A percentile compares a stretch with the other conserved stretches of the same genome.
phyloP scores from a whole-genome alignment of 2,329 filamentous ascomycete genomes.

The Epicoccum nigrum region DNA sequence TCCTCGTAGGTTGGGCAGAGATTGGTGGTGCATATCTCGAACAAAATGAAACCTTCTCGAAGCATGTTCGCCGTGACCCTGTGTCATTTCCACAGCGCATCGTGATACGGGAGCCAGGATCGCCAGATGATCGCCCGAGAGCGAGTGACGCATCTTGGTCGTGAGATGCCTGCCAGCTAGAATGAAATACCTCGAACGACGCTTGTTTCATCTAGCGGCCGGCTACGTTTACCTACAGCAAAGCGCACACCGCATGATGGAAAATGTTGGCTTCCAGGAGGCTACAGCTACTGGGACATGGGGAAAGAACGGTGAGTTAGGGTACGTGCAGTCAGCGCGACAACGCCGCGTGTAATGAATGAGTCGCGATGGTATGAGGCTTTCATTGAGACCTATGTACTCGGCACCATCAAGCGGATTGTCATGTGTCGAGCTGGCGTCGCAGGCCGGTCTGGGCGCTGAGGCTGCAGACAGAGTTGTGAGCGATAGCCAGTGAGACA shows the following conservation, averaged over 20 bases:
- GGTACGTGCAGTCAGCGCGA: constrained; percentile 7
- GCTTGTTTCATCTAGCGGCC: constrained; percentile 42
- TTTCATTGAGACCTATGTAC: background rate
- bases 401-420: constrained; percentile 2
- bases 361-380: too few species aligned
- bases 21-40: constrained; percentile 17
- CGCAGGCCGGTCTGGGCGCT: constrained; percentile 13
- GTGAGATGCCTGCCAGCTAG: constrained; percentile 10
- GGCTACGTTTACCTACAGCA: constrained; percentile 18
- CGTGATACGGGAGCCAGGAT: constrained; percentile 27
- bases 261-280: constrained; percentile 17
- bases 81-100: constrained; percentile 27
- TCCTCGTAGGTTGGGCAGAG: background rate
- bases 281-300: constrained; percentile 22
- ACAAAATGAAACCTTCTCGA: constrained; percentile 40
- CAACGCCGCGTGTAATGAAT: background rate
- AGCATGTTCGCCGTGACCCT: constrained; percentile 35
- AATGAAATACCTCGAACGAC: constrained; percentile 28
- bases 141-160: constrained; percentile 36
- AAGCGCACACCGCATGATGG: constrained; percentile 8
- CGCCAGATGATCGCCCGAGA: constrained; percentile 39
- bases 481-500: constrained; percentile 32
- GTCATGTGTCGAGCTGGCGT: constrained; percentile 6
- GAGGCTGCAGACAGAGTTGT: constrained; percentile 23
- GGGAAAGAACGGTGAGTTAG: constrained; percentile 6